phyloP scores from a whole-genome alignment of 2,329 filamentous ascomycete genomes.

The Orbilia blumenaviensis region DNA sequence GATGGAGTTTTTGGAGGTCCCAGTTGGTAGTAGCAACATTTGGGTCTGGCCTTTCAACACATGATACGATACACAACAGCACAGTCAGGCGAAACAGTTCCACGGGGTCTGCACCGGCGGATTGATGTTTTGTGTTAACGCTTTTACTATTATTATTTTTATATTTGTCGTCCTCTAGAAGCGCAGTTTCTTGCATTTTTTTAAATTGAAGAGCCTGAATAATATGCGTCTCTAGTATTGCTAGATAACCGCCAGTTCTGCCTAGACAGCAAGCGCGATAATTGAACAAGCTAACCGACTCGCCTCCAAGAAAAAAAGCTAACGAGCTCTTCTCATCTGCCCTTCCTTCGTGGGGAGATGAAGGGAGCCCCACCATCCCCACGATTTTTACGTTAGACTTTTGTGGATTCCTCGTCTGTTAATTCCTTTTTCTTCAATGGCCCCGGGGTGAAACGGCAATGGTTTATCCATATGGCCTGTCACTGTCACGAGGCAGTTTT shows the following conservation, averaged over 20 bases:
- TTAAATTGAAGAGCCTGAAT: no score
- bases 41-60: neutral
- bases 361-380: slow-evolving; percentile 4
- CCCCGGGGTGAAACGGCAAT: slow-evolving; percentile 21
- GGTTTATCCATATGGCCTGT: neutral
- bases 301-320: neutral
- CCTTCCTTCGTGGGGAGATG: neutral
- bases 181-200: neutral
- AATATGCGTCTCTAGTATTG: no score
- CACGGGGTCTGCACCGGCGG: neutral
- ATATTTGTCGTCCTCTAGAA: neutral
- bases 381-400: slow-evolving; percentile 16
- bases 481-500: slow-evolving; percentile 21
- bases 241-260: neutral
- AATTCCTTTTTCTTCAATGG: neutral
- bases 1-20: neutral
- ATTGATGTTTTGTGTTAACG: no score
- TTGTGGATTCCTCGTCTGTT: neutral
- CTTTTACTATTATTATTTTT: neutral
- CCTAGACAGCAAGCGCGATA: slow-evolving; percentile 4
- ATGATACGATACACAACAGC: neutral
- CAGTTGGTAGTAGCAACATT: neutral
- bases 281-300: neutral
- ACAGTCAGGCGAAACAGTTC: neutral
- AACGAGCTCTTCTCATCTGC: neutral